Conservation (phyloP, 495 filamentous ascomycete species). For the Penicillium canariense region DNA sequence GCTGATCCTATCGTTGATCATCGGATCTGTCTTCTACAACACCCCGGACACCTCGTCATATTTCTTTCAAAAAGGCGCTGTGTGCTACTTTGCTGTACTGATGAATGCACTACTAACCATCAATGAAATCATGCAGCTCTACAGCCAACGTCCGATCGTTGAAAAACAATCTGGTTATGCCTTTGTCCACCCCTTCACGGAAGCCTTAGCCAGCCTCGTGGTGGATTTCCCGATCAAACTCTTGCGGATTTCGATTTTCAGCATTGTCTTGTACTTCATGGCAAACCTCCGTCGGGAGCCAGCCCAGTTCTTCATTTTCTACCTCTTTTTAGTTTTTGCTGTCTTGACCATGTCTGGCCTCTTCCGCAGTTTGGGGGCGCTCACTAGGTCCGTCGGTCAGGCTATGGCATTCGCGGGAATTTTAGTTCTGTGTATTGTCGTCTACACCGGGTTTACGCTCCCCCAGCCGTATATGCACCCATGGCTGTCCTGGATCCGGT, state of each 20-base stretch:
- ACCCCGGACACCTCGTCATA: slow-evolving; percentile 22
- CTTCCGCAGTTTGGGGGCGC: slow-evolving; percentile 43
- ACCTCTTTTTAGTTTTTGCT: slow-evolving; percentile 45
- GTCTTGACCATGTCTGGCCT: slow-evolving; percentile 52
- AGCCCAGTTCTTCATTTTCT: slow-evolving; percentile 57
- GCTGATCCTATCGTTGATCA: slow-evolving; percentile 69
- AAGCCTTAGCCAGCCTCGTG: slow-evolving; percentile 53
- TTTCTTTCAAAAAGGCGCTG: slow-evolving; percentile 54
- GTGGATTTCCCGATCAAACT: slow-evolving; percentile 55
- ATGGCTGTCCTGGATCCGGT: slow-evolving; percentile 47
- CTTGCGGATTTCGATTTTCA: slow-evolving; percentile 44
- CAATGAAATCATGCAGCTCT: slow-evolving; percentile 57
- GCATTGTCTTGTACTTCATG: slow-evolving; percentile 55
- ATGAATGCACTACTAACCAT: slow-evolving; percentile 49
- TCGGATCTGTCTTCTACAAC: slow-evolving; percentile 79
- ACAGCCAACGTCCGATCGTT: slow-evolving; percentile 56
- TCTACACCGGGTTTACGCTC: slow-evolving; percentile 44
- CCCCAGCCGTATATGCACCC: slow-evolving; percentile 43
- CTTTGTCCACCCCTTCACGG: slow-evolving; percentile 59
- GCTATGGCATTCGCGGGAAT: slow-evolving; percentile 45
- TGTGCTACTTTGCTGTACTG: slow-evolving; percentile 85
- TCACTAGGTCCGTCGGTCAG: slow-evolving; percentile 36
- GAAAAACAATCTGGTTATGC: slow-evolving; percentile 60
- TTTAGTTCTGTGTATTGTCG: slow-evolving; percentile 38
- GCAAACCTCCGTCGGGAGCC: slow-evolving; percentile 43